These are phyloP conservation scores for Fusarium pseudocircinatum DNA, from an alignment of 2,329 filamentous ascomycete genomes.

Conservation along the genomic window DNA sequence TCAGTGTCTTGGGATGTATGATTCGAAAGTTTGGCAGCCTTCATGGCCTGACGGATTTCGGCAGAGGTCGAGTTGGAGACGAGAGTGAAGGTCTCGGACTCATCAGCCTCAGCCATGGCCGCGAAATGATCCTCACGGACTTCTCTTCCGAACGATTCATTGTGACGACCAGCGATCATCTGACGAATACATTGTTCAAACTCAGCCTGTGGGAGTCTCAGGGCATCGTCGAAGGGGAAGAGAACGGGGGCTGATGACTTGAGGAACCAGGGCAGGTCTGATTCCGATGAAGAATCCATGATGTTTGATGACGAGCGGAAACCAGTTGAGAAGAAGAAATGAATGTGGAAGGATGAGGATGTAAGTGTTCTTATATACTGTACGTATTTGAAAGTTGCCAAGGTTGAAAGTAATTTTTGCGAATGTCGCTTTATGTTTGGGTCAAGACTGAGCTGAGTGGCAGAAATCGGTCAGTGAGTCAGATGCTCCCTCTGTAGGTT, in stretches of 20 bases:
- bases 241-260: conserved; percentile 51
- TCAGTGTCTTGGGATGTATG: background rate
- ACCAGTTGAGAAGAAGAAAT: background rate
- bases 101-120: conserved; percentile 19
- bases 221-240: conserved; percentile 50
- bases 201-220: conserved; percentile 46
- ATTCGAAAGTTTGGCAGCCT: conserved; percentile 19
- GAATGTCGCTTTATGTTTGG: background rate
- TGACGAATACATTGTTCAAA: conserved; percentile 47
- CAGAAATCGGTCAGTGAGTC: conserved; percentile 30
- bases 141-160: background rate
- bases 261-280: conserved; percentile 51
- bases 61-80: conserved; percentile 41
- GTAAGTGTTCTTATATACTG: conserved; percentile 8
- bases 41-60: conserved; percentile 35
- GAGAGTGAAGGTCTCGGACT: conserved; percentile 43
- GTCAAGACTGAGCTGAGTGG: background rate
- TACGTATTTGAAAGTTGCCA: background rate
- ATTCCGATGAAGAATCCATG: conserved; percentile 36
- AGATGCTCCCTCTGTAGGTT: background rate
- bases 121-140: background rate
- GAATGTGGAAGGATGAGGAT: background rate
- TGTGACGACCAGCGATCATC: conserved; percentile 37
- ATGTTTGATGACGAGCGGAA: background rate
- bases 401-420: background rate